Evolutionary conservation across 2,329 filamentous ascomycete species (phyloP), one percentile per base, ranked within the genome.

Genomic region (Aspergillus neotritici): DNA sequence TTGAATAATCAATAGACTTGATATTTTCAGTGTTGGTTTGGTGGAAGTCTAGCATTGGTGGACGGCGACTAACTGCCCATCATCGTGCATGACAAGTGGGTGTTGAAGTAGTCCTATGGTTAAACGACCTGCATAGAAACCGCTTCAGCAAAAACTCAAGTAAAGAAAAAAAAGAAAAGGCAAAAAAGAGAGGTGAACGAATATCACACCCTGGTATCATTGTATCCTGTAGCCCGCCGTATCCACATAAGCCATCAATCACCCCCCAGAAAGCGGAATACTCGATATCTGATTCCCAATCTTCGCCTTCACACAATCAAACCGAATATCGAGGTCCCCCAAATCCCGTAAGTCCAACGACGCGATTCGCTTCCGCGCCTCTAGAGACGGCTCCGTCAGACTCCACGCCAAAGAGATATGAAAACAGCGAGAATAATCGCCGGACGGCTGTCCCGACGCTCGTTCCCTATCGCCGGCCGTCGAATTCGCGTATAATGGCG

Each of bases 351-450:
- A 41, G 35, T 60, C 48, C 21, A 64, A 48, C 7, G 30, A 29
- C 11, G 48, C 40, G 15, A 65, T 46, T 17, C 56, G 57, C 38
- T 62, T 49, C 12, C 58, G 56, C 11, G 76, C 57, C 29, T 75
- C 71, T 3, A 67, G 46, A 5, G 64, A 70, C 0, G 80, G 82
- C 33, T 70, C 62, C 8, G 72, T 65, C 49, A 91, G 74, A 1
- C 79, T 84, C 93, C 91, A 97, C 0, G 84, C 93, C 43, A 98
- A 80, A 35, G 89, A 95, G 47, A 97, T 71, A 65, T 98, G 93
- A 59, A 96, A 96, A 15, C 77, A 79, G 37, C 74, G 64, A 4
- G 75, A 75, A 41, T 64, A 63, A 53, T 80, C 74, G 29, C 56
- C 43, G 6, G 55, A 29, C 15, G 43, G 16, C 9, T 56, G 53